phyloP scores from a whole-genome alignment of 805 yeast species.

The Saturnispora ahearnii region DNA sequence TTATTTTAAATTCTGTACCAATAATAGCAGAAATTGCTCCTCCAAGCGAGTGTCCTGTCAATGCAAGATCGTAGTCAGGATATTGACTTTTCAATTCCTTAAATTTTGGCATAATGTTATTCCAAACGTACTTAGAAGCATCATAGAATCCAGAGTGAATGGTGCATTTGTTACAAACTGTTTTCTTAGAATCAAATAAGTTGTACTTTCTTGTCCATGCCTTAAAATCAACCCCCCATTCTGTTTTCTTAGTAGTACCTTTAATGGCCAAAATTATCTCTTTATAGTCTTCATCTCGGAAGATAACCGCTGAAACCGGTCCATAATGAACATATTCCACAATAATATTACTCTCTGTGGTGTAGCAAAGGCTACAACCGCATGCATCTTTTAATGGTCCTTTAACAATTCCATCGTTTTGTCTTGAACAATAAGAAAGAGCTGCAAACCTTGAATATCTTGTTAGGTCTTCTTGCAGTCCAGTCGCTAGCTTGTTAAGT shows the following conservation, averaged over 20 bases:
- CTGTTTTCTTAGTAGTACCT: slow-evolving; percentile 56
- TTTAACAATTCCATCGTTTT: neutral
- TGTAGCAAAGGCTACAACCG: neutral
- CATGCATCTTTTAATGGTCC: slow-evolving; percentile 1
- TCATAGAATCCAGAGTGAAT: slow-evolving; percentile 60
- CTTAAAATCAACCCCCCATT: slow-evolving; percentile 47
- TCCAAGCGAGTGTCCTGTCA: slow-evolving; percentile 62
- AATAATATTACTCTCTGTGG: neutral
- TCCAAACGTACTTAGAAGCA: slow-evolving; percentile 35
- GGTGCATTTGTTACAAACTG: slow-evolving; percentile 39
- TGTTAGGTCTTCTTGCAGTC: neutral
- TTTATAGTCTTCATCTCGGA: slow-evolving; percentile 36
- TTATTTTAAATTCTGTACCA: slow-evolving; percentile 49
- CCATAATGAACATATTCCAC: slow-evolving; percentile 29
- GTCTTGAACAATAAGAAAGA: neutral
- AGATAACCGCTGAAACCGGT: slow-evolving; percentile 48
- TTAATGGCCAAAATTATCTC: slow-evolving; percentile 46
- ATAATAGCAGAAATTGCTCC: slow-evolving; percentile 59
- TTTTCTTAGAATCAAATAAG: slow-evolving; percentile 4
- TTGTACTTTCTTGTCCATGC: neutral
- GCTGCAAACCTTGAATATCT: neutral
- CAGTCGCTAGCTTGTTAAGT: neutral
- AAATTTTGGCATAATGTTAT: slow-evolving; percentile 31
- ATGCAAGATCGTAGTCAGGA: slow-evolving; percentile 41
- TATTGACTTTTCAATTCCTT: slow-evolving; percentile 27